Percentiles rank a stretch among this genome's conserved stretches.
Evolutionary conservation across 2,329 filamentous ascomycete species (phyloP).

Genomic region (Sclerotinia minor): DNA sequence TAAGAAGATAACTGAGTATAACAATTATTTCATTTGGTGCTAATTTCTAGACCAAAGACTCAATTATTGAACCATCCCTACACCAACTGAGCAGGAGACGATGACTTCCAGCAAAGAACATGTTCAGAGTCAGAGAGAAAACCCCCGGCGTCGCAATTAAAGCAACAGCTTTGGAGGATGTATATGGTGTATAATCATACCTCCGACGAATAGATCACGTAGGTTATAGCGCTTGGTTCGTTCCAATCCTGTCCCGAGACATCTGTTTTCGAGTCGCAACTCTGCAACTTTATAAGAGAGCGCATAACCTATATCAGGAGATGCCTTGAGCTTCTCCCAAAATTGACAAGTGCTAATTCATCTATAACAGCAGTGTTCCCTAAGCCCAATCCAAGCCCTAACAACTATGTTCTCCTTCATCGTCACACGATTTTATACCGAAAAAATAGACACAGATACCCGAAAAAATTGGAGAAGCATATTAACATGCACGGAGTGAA

Average conservation of each 20-base stretch:
- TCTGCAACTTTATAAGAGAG: neutral
- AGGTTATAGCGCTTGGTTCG: neutral
- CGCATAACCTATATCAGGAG: too few relatives aligned
- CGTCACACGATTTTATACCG: too few relatives aligned
- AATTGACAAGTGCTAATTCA: neutral
- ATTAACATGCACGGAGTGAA: neutral
- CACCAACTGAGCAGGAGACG: neutral
- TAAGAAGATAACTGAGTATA: neutral
- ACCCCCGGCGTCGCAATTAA: neutral
- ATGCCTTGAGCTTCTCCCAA: neutral
- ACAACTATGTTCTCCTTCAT: too few relatives aligned
- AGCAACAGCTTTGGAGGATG: neutral
- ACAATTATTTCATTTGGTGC: neutral
- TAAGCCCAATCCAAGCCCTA: too few relatives aligned
- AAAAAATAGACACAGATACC: too few relatives aligned
- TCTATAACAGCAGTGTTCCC: neutral
- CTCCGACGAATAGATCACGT: neutral
- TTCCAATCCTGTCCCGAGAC: accelerated
- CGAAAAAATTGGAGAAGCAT: neutral
- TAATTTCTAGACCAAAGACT: neutral
- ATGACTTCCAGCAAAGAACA: neutral
- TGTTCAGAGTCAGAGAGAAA: neutral
- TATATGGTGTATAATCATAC: neutral
- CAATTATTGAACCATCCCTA: neutral
- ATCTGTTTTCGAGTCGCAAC: neutral